A percentile compares a stretch with the other conserved stretches of the same genome.
Evolutionary conservation across 192 early-diverging fungal genomes (phyloP).

Genomic region (Gigaspora rosea): DNA sequence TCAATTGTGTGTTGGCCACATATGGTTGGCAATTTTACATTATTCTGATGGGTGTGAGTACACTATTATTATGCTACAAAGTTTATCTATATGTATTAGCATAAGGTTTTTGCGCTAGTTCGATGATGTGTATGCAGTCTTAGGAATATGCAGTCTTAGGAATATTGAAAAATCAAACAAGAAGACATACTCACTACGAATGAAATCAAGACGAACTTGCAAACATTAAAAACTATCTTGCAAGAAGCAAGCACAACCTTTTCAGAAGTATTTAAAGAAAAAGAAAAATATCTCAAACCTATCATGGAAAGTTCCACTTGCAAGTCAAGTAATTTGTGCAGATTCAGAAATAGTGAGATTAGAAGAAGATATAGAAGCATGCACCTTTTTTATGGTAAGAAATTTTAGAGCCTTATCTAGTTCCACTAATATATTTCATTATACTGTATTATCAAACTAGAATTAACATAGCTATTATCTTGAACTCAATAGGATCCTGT

Average conservation of each 20-base stretch:
- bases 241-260: not conserved
- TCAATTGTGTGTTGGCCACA: slow-evolving; percentile 22
- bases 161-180: no score
- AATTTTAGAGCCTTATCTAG: not conserved
- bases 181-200: no score
- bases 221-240: slow-evolving; percentile 23
- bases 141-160: slow-evolving; percentile 15
- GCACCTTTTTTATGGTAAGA: slow-evolving; percentile 4
- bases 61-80: slow-evolving; percentile 3
- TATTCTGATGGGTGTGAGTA: not conserved
- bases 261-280: slow-evolving; percentile 11
- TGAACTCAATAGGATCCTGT: no score
- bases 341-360: not conserved
- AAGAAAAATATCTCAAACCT: slow-evolving; percentile 23
- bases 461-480: not conserved
- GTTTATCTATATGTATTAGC: slow-evolving; percentile 9
- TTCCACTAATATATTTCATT: no score
- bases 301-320: not conserved
- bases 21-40: slow-evolving; percentile 21
- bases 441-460: no score
- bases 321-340: slow-evolving; percentile 9
- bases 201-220: not conserved
- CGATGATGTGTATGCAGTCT: slow-evolving; percentile 25
- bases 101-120: slow-evolving; percentile 30
- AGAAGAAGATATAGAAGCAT: not conserved